phyloP scores from a whole-genome alignment of 1,139 yeast genomes.

The Yamadazyma diospyri region DNA sequence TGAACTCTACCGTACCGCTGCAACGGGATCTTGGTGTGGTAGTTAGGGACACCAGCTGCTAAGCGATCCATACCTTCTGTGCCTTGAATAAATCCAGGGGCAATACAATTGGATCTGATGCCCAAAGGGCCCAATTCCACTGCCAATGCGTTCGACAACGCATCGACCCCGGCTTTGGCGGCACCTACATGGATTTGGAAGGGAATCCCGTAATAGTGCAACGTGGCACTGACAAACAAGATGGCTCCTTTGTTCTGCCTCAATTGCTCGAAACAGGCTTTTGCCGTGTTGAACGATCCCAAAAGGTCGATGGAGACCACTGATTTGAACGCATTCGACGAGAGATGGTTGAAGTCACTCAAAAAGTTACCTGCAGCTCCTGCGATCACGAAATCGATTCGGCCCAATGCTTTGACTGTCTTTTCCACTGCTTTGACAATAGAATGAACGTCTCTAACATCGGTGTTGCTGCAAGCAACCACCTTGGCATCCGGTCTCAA shows the following conservation, averaged over 20 bases:
- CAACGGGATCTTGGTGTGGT: slow-evolving; percentile 57
- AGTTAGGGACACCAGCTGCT: slow-evolving; percentile 26
- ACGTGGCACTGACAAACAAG: slow-evolving; percentile 85
- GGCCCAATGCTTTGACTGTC: slow-evolving; percentile 67
- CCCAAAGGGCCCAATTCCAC: slow-evolving; percentile 92
- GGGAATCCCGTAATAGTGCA: slow-evolving; percentile 89
- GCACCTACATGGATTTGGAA: slow-evolving; percentile 90
- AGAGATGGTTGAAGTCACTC: slow-evolving; percentile 72
- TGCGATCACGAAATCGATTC: slow-evolving; percentile 81
- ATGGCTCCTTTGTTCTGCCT: slow-evolving; percentile 66
- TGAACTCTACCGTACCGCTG: slow-evolving; percentile 70
- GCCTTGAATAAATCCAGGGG: slow-evolving; percentile 83
- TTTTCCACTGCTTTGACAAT: slow-evolving; percentile 59
- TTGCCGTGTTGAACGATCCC: slow-evolving; percentile 86
- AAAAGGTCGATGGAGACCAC: slow-evolving; percentile 83
- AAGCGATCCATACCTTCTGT: slow-evolving; percentile 82
- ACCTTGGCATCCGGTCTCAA: slow-evolving; percentile 67
- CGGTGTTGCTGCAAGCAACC: slow-evolving; percentile 68
- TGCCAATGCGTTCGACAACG: slow-evolving; percentile 78
- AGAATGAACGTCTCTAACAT: slow-evolving; percentile 68
- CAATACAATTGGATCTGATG: slow-evolving; percentile 75
- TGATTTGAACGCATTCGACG: slow-evolving; percentile 84
- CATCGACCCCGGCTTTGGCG: slow-evolving; percentile 95
- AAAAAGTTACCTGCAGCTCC: slow-evolving; percentile 98
- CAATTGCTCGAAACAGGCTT: slow-evolving; percentile 73